phyloP scores from a whole-genome alignment of 768 basidiomycete species.

The Russula vinacea region DNA sequence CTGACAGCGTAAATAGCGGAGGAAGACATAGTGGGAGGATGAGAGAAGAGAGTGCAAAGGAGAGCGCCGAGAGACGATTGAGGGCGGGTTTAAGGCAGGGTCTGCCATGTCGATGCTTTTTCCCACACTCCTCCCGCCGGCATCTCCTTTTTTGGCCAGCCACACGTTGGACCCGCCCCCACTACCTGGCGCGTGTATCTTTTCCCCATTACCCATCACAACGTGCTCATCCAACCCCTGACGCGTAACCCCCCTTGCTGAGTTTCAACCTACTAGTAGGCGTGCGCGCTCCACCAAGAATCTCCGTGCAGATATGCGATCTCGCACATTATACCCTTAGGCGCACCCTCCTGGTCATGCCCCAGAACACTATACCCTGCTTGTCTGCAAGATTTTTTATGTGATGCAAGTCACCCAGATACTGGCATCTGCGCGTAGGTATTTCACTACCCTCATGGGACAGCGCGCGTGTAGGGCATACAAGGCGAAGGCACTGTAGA shows the following conservation, averaged over 20 bases:
- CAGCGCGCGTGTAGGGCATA: too few relatives aligned
- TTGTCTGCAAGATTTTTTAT: too few relatives aligned
- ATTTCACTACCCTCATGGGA: too few relatives aligned
- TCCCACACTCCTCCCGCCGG: slow-evolving; percentile 19
- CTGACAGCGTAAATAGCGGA: slow-evolving; percentile 34
- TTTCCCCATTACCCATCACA: too few relatives aligned
- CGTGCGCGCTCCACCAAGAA: too few relatives aligned
- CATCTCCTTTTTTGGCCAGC: slow-evolving; percentile 17
- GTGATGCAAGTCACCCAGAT: not conserved
- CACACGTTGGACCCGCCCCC: not conserved
- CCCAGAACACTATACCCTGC: too few relatives aligned
- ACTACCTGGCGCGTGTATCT: not conserved
- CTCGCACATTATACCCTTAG: too few relatives aligned
- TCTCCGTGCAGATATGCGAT: too few relatives aligned
- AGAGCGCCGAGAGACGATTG: slow-evolving; percentile 25
- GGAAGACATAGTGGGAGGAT: slow-evolving; percentile 32
- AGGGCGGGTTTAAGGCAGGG: slow-evolving; percentile 24
- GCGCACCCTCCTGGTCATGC: too few relatives aligned
- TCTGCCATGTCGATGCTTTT: not conserved
- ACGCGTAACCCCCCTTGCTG: not conserved
- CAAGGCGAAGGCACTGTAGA: not conserved
- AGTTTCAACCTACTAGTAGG: too few relatives aligned
- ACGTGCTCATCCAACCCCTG: too few relatives aligned
- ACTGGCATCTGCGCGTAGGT: not conserved
- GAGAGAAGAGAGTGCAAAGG: slow-evolving; percentile 26